Evolutionary conservation across 768 basidiomycete species (phyloP).

Genomic region (Termitomyces sp.): DNA sequence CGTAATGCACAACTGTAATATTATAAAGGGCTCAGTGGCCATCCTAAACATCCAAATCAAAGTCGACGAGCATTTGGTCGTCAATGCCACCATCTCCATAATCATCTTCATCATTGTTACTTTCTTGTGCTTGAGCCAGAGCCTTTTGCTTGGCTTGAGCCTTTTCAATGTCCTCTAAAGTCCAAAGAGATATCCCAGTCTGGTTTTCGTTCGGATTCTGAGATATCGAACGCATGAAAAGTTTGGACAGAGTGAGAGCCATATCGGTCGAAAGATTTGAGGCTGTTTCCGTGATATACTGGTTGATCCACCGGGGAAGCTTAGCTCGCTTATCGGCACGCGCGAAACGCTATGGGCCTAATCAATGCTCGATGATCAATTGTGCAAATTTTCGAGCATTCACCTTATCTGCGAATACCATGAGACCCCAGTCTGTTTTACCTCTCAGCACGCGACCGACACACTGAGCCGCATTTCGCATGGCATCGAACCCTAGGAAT

Average conservation of each 20-base stretch:
- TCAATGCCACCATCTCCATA: conserved; percentile 66
- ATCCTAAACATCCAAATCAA: conserved; percentile 41
- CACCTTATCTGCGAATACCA: conserved; percentile 99
- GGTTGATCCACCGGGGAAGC: conserved; percentile 98
- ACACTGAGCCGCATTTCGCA: conserved; percentile 98
- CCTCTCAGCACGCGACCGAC: conserved; percentile 96
- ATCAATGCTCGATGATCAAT: neutral
- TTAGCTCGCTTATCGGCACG: conserved; percentile 92
- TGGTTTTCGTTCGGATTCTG: conserved; percentile 96
- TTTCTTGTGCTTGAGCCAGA: conserved; percentile 39
- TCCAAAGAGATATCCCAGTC: conserved; percentile 94
- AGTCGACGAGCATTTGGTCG: conserved; percentile 54
- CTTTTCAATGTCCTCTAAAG: conserved; percentile 84
- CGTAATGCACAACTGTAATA: conserved; percentile 5
- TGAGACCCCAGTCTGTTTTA: conserved; percentile 99
- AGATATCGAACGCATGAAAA: conserved; percentile 98
- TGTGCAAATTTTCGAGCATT: conserved; percentile 1
- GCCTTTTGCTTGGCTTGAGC: conserved; percentile 80
- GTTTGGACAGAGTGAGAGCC: conserved; percentile 89
- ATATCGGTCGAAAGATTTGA: conserved; percentile 98
- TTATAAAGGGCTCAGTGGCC: neutral
- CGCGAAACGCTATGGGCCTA: conserved; percentile 68
- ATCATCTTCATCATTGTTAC: conserved; percentile 49
- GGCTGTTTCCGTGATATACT: conserved; percentile 97
- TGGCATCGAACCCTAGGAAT: conserved; percentile 98